Evolutionary conservation across 208 protist genomes (phyloP).

Genomic region (Acanthamoeba culbertsoni): DNA sequence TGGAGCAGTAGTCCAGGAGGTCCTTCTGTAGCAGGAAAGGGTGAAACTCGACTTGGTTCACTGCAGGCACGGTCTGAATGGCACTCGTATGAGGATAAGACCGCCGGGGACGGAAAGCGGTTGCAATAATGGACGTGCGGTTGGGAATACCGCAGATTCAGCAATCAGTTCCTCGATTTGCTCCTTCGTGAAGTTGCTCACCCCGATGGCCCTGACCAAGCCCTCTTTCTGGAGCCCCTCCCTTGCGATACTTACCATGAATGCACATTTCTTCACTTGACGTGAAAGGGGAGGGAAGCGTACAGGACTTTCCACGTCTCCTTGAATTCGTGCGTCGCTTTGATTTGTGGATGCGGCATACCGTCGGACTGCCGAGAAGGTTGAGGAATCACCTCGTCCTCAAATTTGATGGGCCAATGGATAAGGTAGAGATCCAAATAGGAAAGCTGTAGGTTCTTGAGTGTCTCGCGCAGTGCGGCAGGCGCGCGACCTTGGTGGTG

Average conservation of each 20-base stretch:
- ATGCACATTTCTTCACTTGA: not conserved
- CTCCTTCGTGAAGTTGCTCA: conserved; percentile 37
- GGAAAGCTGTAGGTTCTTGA: conserved; percentile 49
- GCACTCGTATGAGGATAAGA: not conserved
- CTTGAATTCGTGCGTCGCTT: not conserved
- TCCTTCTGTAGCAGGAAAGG: conserved; percentile 1
- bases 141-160: not conserved
- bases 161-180: not conserved
- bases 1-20: conserved; percentile 3
- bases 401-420: conserved; percentile 52
- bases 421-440: conserved; percentile 45
- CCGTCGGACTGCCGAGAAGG: conserved; percentile 75
- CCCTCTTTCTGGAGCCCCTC: not conserved
- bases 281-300: not conserved
- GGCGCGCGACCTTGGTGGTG: not conserved
- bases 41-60: conserved; percentile 50
- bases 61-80: not conserved
- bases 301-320: not conserved
- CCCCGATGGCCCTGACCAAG: conserved; percentile 24
- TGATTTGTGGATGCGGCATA: conserved; percentile 39
- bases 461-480: not conserved
- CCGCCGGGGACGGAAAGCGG: not conserved
- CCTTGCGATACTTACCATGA: not conserved
- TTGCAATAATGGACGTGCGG: not conserved
- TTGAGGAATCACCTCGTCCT: conserved; percentile 24